These are phyloP conservation scores for Penicillium olsonii DNA, from an alignment of 2,329 filamentous ascomycete genomes.

Conservation along the genomic window DNA sequence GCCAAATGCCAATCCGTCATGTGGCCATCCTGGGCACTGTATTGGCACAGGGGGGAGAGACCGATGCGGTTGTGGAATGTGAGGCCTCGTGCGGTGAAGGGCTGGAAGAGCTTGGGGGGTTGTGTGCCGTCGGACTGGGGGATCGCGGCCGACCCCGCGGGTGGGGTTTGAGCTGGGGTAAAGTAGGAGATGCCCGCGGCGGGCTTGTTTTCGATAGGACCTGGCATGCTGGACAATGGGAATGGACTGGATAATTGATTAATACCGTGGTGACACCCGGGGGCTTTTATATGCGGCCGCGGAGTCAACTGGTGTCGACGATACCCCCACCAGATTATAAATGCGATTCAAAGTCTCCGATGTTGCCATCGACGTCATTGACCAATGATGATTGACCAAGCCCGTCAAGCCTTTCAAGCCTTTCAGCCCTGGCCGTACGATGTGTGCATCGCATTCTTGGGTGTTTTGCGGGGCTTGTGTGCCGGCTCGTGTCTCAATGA, in stretches of 20 bases:
- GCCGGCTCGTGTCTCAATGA: not conserved
- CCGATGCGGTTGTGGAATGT: slow-evolving; percentile 69
- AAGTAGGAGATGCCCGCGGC: slow-evolving; percentile 47
- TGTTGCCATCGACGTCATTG: no score
- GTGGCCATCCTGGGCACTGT: slow-evolving; percentile 69
- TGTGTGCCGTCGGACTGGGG: slow-evolving; percentile 43
- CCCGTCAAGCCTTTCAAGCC: no score
- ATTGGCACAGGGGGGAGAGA: slow-evolving; percentile 67
- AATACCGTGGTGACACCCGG: no score
- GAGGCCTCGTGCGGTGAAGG: slow-evolving; percentile 59
- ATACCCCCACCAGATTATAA: slow-evolving; percentile 12
- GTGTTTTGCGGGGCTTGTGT: no score
- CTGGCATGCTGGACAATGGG: slow-evolving; percentile 4
- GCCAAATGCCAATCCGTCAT: slow-evolving; percentile 79
- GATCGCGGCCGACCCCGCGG: slow-evolving; percentile 40
- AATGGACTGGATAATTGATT: not conserved
- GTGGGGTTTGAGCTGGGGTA: slow-evolving; percentile 39
- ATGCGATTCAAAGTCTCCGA: slow-evolving; percentile 1
- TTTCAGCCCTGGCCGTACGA: no score
- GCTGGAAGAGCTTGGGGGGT: slow-evolving; percentile 60
- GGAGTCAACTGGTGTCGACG: no score
- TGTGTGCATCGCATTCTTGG: no score
- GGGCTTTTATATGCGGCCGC: no score
- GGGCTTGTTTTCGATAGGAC: slow-evolving; percentile 37
- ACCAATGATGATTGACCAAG: no score